phyloP scores from a whole-genome alignment of 169 alveolate genomes.

The Plasmodium reichenowi region DNA sequence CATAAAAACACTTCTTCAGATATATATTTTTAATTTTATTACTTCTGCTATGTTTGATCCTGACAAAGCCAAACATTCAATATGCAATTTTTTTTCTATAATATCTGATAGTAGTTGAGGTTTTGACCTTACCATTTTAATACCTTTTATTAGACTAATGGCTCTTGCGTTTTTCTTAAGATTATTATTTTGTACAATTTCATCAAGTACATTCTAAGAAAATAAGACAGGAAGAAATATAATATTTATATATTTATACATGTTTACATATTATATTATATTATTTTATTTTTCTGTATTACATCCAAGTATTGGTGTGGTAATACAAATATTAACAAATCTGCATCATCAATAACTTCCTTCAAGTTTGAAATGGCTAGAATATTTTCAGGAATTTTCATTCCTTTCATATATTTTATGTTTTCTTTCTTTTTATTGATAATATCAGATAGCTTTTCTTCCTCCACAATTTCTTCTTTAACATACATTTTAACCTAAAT shows the following conservation, averaged over 20 bases:
- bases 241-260: neutral
- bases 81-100: constrained; percentile 81
- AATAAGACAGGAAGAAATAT: constrained; percentile 8
- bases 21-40: neutral
- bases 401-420: constrained; percentile 91
- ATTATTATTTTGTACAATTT: constrained; percentile 74
- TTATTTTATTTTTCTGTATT: constrained; percentile 13
- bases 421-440: constrained; percentile 91
- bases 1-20: too few species aligned
- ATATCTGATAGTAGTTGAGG: constrained; percentile 85
- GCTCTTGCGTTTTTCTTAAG: constrained; percentile 85
- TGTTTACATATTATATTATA: neutral
- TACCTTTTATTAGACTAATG: constrained; percentile 89
- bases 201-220: constrained; percentile 63
- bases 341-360: constrained; percentile 90
- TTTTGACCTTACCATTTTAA: constrained; percentile 81
- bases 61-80: constrained; percentile 87
- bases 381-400: constrained; percentile 90
- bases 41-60: constrained; percentile 93
- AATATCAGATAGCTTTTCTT: constrained; percentile 88
- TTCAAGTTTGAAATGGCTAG: constrained; percentile 89
- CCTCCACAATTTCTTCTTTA: constrained; percentile 89
- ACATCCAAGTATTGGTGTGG: constrained; percentile 92
- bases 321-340: constrained; percentile 89
- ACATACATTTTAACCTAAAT: constrained; percentile 91